Percentiles rank a stretch among this genome's conserved stretches.
Evolutionary conservation across 139 green algal species (phyloP).

Genomic region (Ettlia oleoabundans): DNA sequence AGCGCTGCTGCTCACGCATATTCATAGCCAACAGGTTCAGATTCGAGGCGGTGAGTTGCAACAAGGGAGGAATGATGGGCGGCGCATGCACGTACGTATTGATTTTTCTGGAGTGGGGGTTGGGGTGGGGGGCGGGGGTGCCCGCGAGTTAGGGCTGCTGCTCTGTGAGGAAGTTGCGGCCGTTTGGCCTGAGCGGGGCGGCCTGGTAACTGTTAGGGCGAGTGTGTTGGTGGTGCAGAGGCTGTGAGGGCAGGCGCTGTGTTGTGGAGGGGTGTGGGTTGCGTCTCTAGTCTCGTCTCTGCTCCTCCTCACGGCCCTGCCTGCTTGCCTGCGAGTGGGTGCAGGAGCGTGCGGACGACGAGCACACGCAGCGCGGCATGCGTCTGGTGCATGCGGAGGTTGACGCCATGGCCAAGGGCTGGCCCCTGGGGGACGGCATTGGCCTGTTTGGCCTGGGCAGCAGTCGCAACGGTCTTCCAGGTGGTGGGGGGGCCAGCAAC

Average conservation of each 20-base stretch:
- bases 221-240: neutral
- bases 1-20: conserved; percentile 39
- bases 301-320: neutral
- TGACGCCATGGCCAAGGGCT: conserved; percentile 41
- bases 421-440: conserved; percentile 49
- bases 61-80: no score
- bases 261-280: neutral
- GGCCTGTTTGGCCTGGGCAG: conserved; percentile 42
- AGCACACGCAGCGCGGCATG: conserved; percentile 61
- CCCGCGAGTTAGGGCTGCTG: no score
- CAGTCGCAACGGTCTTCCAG: neutral
- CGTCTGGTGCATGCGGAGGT: conserved; percentile 49
- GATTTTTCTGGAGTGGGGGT: neutral
- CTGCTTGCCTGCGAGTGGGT: neutral
- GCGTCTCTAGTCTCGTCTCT: neutral
- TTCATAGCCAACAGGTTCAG: conserved; percentile 35
- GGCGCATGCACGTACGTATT: no score
- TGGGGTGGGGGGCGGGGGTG: neutral
- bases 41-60: conserved; percentile 18
- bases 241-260: neutral
- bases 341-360: conserved; percentile 72
- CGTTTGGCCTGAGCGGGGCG: no score
- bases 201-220: neutral
- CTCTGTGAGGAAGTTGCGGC: no score
- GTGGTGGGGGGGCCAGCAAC: neutral